Base-by-base conservation (phyloP, 176 grass and related monocot species). In the Rhynchospora breviuscula region DNA sequence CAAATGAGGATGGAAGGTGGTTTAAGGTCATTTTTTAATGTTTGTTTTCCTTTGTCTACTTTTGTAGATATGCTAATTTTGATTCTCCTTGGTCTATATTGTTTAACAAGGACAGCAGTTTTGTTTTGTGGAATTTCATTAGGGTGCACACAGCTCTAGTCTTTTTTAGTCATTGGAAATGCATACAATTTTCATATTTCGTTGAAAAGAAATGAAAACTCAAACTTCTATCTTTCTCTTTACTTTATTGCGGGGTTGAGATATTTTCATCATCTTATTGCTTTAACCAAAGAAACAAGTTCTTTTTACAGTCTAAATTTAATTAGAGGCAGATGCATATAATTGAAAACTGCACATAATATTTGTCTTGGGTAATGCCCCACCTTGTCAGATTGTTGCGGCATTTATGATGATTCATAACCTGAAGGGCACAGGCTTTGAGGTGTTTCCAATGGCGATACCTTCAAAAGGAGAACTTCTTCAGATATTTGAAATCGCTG, bases 361-460 rank as follows among this genome's bases (percentile, higher is more conserved):
- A 8, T 17, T 22, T 22, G 2, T 56, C 0, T 56, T 7, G 23
- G 25, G 22, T 18, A 45, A 78, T 54, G 51, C 12, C 14, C 13
- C 25, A 56, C 13, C 4, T 78, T 56, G 73, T 84, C 88, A 98
- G 95, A 73, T 95, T 89, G 81, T 98, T 87, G 92, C 95, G 53
- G 92, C 90, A 88, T 90, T 93, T 85, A 95, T 98, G 95, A 95
- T 98, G 95, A 91, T 93, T 85, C 79, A 47, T 76, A 90, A 91
- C 87, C 82, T 98, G 51, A 98, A 86, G 7, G 91, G 79, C 46
- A 93, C 78, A 78, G 92, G 92, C 13, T 98, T 91, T 78, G 79
- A 46, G 57, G 90, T 92, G 72, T 93, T 93, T 79, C 92, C 85
- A 83, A 59, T 98, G 71, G 84, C 88, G 19, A 84, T 95, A 33